Conservation (phyloP, 169 alveolate species). For the Eimeria maxima region DNA sequence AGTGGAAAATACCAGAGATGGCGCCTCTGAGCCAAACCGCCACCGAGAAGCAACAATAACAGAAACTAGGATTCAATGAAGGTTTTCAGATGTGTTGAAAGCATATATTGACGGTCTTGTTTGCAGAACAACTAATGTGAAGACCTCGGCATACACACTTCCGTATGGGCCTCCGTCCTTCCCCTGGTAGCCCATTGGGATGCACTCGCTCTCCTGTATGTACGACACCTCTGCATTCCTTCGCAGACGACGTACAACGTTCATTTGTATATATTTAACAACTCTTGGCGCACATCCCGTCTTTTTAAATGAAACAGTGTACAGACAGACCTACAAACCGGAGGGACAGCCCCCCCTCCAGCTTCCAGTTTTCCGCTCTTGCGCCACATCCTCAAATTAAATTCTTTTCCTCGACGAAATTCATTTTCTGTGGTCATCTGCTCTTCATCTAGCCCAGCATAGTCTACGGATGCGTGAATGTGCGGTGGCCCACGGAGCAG, state of each 20-base stretch:
- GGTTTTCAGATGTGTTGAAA: neutral
- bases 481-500: neutral
- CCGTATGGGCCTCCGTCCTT: neutral
- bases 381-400: neutral
- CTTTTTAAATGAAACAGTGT: neutral
- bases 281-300: neutral
- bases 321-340: neutral
- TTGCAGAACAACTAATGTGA: neutral
- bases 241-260: neutral
- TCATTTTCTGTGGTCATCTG: neutral
- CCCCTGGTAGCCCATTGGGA: slow-evolving; percentile 27
- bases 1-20: neutral
- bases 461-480: neutral
- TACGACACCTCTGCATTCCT: neutral
- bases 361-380: neutral
- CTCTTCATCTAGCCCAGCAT: neutral
- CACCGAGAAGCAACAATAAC: neutral
- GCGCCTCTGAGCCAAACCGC: slow-evolving; percentile 17
- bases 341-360: neutral
- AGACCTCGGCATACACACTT: neutral
- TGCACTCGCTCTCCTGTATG: neutral
- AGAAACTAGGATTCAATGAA: neutral
- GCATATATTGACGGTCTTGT: neutral
- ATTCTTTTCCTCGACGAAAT: neutral
- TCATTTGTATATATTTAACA: neutral